These are phyloP conservation scores for Leucoagaricus sp. DNA, from an alignment of 1,284 basidiomycete genomes.

Conservation along the genomic window DNA sequence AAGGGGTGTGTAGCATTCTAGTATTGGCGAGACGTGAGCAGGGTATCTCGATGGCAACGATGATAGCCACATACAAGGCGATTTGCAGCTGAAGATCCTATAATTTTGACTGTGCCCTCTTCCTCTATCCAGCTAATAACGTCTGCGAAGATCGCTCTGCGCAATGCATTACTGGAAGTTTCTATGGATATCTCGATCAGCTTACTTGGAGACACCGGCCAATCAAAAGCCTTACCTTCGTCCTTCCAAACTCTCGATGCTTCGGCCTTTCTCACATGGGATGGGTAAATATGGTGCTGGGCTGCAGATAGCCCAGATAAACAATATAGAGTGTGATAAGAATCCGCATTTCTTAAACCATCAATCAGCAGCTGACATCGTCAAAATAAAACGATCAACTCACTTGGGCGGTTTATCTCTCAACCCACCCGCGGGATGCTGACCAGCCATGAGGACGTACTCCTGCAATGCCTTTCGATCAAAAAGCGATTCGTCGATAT, in stretches of 20 bases:
- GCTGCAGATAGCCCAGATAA: constrained; percentile 87
- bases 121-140: constrained; percentile 67
- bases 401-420: constrained; percentile 96
- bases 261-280: constrained; percentile 24
- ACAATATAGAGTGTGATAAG: constrained; percentile 92
- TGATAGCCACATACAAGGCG: constrained; percentile 58
- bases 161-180: constrained; percentile 34
- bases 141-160: constrained; percentile 57
- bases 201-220: too few species aligned
- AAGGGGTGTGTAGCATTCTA: constrained; percentile 86
- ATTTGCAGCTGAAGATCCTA: constrained; percentile 64
- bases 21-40: background rate
- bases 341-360: constrained; percentile 51
- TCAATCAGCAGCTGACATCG: background rate
- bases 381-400: too few species aligned
- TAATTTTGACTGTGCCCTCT: constrained; percentile 55
- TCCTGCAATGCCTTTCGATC: constrained; percentile 79
- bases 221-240: constrained; percentile 20
- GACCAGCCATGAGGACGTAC: constrained; percentile 86
- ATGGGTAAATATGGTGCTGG: constrained; percentile 73
- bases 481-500: constrained; percentile 25
- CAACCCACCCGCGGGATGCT: constrained; percentile 83
- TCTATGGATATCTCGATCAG: constrained; percentile 9
- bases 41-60: background rate
- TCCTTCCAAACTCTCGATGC: constrained; percentile 42